A percentile compares a stretch with the other conserved stretches of the same genome.
Conservation (phyloP, 177 flowering plant species). For the Vitis hybrid region DNA sequence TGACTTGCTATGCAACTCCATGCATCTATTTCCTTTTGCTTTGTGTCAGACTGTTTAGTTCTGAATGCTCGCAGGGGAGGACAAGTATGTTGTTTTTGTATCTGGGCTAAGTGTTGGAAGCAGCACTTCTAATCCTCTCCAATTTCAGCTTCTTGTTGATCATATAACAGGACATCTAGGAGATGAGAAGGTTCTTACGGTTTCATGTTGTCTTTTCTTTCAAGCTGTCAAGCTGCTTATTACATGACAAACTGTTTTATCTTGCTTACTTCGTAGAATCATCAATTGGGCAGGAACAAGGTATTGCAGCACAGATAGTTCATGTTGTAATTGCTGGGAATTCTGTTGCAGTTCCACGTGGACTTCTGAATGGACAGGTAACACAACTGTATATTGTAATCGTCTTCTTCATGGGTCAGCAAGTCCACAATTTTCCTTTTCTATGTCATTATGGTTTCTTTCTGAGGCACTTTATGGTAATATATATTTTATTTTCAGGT, state of each 20-base stretch:
- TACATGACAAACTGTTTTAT: not conserved
- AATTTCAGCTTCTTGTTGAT: slow-evolving; percentile 89
- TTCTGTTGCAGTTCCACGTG: slow-evolving; percentile 66
- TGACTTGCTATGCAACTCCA: not conserved
- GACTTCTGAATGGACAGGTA: slow-evolving; percentile 83
- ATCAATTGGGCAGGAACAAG: slow-evolving; percentile 64
- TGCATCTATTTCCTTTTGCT: not conserved
- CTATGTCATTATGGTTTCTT: not conserved
- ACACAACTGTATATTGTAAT: not conserved
- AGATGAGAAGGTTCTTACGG: slow-evolving; percentile 65
- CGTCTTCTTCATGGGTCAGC: not conserved
- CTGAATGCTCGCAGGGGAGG: slow-evolving; percentile 61
- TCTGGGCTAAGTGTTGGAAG: slow-evolving; percentile 85
- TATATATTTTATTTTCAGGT: not conserved
- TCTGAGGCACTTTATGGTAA: not conserved
- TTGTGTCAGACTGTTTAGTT: not conserved
- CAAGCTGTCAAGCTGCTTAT: not conserved
- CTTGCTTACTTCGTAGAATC: not conserved
- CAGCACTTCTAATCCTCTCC: slow-evolving; percentile 71
- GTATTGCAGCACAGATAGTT: slow-evolving; percentile 78
- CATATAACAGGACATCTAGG: slow-evolving; percentile 98
- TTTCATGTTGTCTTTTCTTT: slow-evolving; percentile 10
- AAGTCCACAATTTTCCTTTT: not conserved
- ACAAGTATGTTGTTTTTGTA: slow-evolving; percentile 82
- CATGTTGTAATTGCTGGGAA: slow-evolving; percentile 90